These are phyloP conservation scores for Syzygium malaccense DNA, from an alignment of 441 rosid species.

Conservation along the genomic window DNA sequence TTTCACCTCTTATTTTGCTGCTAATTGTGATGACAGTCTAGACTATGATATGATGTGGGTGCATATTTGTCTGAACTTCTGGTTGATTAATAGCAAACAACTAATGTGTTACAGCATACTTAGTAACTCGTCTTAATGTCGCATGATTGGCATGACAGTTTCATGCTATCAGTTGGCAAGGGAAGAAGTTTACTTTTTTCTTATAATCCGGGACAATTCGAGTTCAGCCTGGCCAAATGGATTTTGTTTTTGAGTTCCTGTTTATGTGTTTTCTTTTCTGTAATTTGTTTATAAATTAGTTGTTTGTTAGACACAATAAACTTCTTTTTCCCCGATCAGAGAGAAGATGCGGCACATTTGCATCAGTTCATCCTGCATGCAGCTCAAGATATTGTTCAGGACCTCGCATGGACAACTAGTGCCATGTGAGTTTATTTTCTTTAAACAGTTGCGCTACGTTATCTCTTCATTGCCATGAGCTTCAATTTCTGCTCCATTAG, in stretches of 20 bases:
- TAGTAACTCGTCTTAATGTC: rapidly evolving
- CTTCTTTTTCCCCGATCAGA: slow-evolving; percentile 33
- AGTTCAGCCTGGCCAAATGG: not conserved
- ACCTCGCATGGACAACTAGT: slow-evolving; percentile 94
- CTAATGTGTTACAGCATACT: not conserved
- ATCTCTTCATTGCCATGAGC: not conserved
- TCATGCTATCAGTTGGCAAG: rapidly evolving
- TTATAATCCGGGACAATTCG: not conserved
- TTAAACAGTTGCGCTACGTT: not conserved
- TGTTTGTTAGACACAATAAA: not conserved
- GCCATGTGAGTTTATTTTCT: slow-evolving; percentile 62
- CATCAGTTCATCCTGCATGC: slow-evolving; percentile 95
- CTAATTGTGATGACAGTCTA: not conserved
- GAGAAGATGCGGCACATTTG: slow-evolving; percentile 96
- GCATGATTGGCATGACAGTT: not conserved
- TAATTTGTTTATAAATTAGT: not conserved
- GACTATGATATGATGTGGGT: not conserved
- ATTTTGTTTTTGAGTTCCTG: not conserved
- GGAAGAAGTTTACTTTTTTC: not conserved
- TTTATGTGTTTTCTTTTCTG: rapidly evolving
- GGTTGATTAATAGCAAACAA: not conserved
- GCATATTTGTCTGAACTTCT: rapidly evolving
- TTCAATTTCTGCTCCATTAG: not conserved
- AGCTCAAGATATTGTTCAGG: slow-evolving; percentile 93
- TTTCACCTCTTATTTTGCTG: not conserved